Percentiles rank a stretch among this genome's conserved stretches.
Evolutionary conservation across 371 early-diverging fungal genomes (phyloP).

Genomic region (Fennellomyces sp.): DNA sequence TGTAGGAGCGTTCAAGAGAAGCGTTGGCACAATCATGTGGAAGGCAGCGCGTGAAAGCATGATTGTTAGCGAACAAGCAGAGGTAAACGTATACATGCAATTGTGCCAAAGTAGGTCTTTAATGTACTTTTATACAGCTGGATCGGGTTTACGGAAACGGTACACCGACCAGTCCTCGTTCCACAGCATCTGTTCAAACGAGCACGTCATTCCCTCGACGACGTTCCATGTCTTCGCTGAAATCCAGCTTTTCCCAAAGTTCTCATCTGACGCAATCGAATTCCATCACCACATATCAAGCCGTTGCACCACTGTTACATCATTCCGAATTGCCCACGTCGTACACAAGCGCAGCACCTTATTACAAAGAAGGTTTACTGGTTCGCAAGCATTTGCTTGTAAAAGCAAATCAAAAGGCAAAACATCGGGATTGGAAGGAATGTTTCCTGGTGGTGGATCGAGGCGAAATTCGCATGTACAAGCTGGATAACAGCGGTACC

Average conservation of each 20-base stretch:
- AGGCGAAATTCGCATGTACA: slow-evolving; percentile 82
- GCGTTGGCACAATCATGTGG: slow-evolving; percentile 42
- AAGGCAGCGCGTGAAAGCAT: slow-evolving; percentile 35
- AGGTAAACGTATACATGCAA: slow-evolving; percentile 1
- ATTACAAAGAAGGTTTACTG: slow-evolving; percentile 75
- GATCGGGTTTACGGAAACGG: slow-evolving; percentile 9
- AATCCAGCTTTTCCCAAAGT: slow-evolving; percentile 22
- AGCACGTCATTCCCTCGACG: slow-evolving; percentile 15
- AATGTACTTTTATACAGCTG: neutral
- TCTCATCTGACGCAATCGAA: slow-evolving; percentile 18
- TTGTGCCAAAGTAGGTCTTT: neutral
- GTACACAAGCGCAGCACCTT: slow-evolving; percentile 39
- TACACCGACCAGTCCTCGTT: slow-evolving; percentile 20
- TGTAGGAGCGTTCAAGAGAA: slow-evolving; percentile 34
- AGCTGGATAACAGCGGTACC: slow-evolving; percentile 52
- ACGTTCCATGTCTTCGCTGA: slow-evolving; percentile 23
- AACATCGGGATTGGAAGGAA: slow-evolving; percentile 84
- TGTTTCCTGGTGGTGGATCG: slow-evolving; percentile 76
- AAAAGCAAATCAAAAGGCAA: slow-evolving; percentile 73
- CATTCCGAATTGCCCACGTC: slow-evolving; percentile 25
- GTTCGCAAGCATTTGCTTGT: slow-evolving; percentile 86
- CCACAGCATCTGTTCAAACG: slow-evolving; percentile 16
- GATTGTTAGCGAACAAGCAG: slow-evolving; percentile 18
- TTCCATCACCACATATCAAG: slow-evolving; percentile 27
- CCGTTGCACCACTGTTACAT: slow-evolving; percentile 30